Percentiles rank a stretch among this genome's conserved stretches.
phyloP scores from a whole-genome alignment of 257 asterid species.

The Nicotiana noctiflora region DNA sequence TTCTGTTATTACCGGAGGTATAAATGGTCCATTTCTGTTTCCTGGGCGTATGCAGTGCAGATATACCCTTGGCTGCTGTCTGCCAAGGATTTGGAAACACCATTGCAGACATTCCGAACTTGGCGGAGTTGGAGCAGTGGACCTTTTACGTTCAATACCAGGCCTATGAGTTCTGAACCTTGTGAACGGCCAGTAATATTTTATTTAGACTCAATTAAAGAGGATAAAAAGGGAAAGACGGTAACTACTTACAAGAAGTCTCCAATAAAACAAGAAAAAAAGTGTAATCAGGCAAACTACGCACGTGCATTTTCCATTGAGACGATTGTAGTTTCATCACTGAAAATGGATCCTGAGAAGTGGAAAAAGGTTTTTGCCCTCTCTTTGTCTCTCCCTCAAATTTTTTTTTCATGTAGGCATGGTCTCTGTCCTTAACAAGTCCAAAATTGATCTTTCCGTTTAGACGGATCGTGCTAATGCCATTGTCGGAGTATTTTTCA shows the following conservation, averaged over 20 bases:
- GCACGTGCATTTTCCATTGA: slow-evolving; percentile 30
- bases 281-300: slow-evolving; percentile 26
- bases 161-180: slow-evolving; percentile 47
- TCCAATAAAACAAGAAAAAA: slow-evolving; percentile 3
- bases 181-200: slow-evolving; percentile 53
- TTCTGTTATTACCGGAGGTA: slow-evolving; percentile 44
- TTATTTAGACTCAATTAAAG: slow-evolving; percentile 32
- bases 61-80: slow-evolving; percentile 45
- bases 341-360: slow-evolving; percentile 44
- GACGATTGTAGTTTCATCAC: slow-evolving; percentile 40
- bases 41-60: slow-evolving; percentile 83
- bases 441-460: not conserved
- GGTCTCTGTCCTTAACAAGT: not conserved
- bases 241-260: slow-evolving; percentile 43
- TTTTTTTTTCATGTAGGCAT: not conserved
- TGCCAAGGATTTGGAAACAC: slow-evolving; percentile 56
- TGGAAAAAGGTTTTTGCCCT: slow-evolving; percentile 52
- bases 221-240: slow-evolving; percentile 16
- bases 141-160: slow-evolving; percentile 81
- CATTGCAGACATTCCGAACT: slow-evolving; percentile 67
- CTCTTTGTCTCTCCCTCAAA: not conserved
- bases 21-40: slow-evolving; percentile 73
- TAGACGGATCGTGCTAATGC: not conserved
- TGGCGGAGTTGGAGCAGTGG: slow-evolving; percentile 59
- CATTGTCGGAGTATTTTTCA: too few species aligned